Percentiles rank a stretch among this genome's conserved stretches.
phyloP scores from a whole-genome alignment of 345 rosid genomes.

The Pistacia integerrima region DNA sequence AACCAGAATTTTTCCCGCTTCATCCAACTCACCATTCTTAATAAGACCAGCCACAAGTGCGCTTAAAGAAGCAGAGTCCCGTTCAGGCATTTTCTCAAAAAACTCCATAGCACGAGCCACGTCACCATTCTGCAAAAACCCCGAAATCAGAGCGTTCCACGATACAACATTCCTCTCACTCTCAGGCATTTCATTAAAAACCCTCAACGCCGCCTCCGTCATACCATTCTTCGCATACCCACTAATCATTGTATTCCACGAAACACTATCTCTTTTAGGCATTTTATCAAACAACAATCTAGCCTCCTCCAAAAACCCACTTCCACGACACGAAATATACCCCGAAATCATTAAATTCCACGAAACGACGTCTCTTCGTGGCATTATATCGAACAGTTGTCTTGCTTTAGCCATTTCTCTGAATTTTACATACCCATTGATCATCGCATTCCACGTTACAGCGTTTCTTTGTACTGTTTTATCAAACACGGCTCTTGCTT shows the following conservation, averaged over 20 bases:
- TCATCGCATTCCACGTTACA: conserved; percentile 71
- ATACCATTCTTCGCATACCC: conserved; percentile 65
- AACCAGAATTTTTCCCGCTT: conserved; percentile 50
- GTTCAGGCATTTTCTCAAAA: conserved; percentile 55
- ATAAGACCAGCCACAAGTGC: conserved; percentile 69
- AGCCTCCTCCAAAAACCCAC: conserved; percentile 47
- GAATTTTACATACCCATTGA: conserved; percentile 53
- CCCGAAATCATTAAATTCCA: conserved; percentile 77
- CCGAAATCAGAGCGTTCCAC: conserved; percentile 66
- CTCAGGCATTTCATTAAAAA: conserved; percentile 56
- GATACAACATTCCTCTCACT: conserved; percentile 36
- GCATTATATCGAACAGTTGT: conserved; percentile 54
- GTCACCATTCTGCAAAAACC: conserved; percentile 58
- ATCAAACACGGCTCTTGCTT: conserved; percentile 58
- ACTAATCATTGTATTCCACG: conserved; percentile 84
- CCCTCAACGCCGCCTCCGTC: conserved; percentile 51
- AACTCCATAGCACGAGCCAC: conserved; percentile 42
- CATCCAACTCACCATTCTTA: conserved; percentile 53
- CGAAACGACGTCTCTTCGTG: conserved; percentile 49
- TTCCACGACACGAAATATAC: conserved; percentile 50
- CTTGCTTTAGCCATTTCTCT: conserved; percentile 44
- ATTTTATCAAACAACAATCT: conserved; percentile 63
- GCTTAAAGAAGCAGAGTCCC: conserved; percentile 50
- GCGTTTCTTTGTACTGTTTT: conserved; percentile 35
- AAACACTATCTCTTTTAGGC: conserved; percentile 53